Percentiles rank a stretch among this genome's conserved stretches.
phyloP scores from a whole-genome alignment of 768 basidiomycete species.

The Amanita subjunquillea region DNA sequence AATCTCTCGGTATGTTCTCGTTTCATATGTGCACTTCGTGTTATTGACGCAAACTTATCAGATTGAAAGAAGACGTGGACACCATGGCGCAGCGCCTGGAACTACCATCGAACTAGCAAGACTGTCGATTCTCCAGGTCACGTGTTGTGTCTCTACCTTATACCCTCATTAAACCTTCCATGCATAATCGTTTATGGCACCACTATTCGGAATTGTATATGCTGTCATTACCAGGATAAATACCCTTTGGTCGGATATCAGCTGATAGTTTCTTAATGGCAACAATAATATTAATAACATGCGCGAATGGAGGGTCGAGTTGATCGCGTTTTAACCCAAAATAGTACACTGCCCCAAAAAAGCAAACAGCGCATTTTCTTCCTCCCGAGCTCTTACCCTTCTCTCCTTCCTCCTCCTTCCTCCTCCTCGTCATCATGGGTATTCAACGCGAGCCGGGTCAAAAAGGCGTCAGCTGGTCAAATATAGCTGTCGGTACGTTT shows the following conservation, averaged over 20 bases:
- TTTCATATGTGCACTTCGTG: slow-evolving; percentile 5
- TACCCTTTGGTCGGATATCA: slow-evolving; percentile 4
- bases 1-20: slow-evolving; percentile 61
- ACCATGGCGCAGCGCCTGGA: slow-evolving; percentile 30
- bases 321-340: background rate
- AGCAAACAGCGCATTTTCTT: slow-evolving; percentile 5
- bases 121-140: background rate
- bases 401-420: slow-evolving; percentile 12
- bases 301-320: background rate
- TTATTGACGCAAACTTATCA: slow-evolving; percentile 29
- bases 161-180: background rate
- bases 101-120: slow-evolving; percentile 11
- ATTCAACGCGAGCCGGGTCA: slow-evolving; percentile 81
- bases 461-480: slow-evolving; percentile 89
- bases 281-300: background rate
- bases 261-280: slow-evolving; percentile 3
- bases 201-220: slow-evolving; percentile 1
- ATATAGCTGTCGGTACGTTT: slow-evolving; percentile 83
- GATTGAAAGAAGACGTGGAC: slow-evolving; percentile 62
- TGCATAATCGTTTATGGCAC: background rate
- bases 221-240: slow-evolving; percentile 1
- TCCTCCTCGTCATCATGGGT: slow-evolving; percentile 43
- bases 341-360: background rate
- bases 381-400: slow-evolving; percentile 14
- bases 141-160: background rate